Base-by-base conservation (phyloP, 805 yeast species). In the Millerago galiae region DNA sequence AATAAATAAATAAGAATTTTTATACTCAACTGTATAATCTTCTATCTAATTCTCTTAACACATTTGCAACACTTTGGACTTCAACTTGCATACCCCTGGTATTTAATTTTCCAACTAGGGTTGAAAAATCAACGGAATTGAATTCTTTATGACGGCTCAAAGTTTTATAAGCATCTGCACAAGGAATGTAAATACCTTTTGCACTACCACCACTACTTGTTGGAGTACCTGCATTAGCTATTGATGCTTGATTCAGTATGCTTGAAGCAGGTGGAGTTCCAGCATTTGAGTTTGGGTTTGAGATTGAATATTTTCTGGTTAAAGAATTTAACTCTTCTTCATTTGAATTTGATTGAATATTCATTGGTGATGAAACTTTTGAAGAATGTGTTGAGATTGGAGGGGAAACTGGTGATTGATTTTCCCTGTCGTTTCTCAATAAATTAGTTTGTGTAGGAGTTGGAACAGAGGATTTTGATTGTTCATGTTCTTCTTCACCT, bases 31-130 rank as follows among this genome's bases (percentile, higher is more conserved):
- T 51, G 38, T 54, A 48, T 36, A 53, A 24, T 34, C 60, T 44
- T 56, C 85, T 72, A 60, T 89, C 96, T 56, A 89, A 67, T 53
- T 87, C 93, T 29, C 95, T 69, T 48, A 88, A 65, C 16, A 87
- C 89, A 53, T 83, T 83, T 26, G 93, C 95, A 28, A 89, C 93
- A 52, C 88, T 78, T 54, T 83, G 87, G n/a, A 85, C 95, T 56
- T 89, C 96, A 37, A 89, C 95, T 54, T 83, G 87, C 83, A 85
- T 84, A 3, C 95, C 96, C 48, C 83, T 69, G 1, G 95, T 84
- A 26, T 83, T 78, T 50, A 88, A 70, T 52, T 82, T 77, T 12
- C 84, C 84, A 5, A 87, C 89, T 47, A 87, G 67, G 2, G 80
- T 75, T 42, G 83, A 76, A 55, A 87, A 78, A 48, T 86, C 93